Evolutionary conservation across 1,139 yeast species (phyloP).

Genomic region (Tardiomyces depauwii): DNA sequence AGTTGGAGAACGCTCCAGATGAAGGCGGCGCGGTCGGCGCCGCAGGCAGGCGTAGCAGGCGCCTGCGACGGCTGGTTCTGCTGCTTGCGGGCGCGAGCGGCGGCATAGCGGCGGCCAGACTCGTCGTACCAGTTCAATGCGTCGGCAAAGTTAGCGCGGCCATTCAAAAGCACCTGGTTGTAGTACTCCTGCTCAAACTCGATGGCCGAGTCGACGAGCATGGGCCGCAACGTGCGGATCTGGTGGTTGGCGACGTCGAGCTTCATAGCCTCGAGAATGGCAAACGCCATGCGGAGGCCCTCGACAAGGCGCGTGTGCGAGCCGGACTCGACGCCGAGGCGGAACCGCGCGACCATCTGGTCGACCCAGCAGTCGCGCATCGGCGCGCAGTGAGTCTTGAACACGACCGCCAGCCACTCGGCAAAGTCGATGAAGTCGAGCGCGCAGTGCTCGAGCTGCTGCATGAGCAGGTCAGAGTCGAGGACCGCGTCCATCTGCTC

Average conservation of each 20-base stretch:
- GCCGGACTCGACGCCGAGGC: slow-evolving; percentile 44
- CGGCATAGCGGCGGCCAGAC: slow-evolving; percentile 3
- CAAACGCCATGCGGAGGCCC: slow-evolving; percentile 70
- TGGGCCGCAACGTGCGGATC: slow-evolving; percentile 74
- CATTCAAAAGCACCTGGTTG: slow-evolving; percentile 53
- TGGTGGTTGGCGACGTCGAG: slow-evolving; percentile 93
- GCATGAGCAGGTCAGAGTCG: slow-evolving; percentile 67
- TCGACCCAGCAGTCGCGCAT: slow-evolving; percentile 90
- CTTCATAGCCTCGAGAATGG: slow-evolving; percentile 91
- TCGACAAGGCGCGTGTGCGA: slow-evolving; percentile 53
- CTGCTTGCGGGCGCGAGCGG: slow-evolving; percentile 12
- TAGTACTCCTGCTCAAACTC: slow-evolving; percentile 87
- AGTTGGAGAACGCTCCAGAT: slow-evolving; percentile 47
- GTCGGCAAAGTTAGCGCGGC: slow-evolving; percentile 55
- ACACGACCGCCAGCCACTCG: slow-evolving; percentile 58
- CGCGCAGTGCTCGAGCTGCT: slow-evolving; percentile 58
- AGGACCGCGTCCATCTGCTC: slow-evolving; percentile 58
- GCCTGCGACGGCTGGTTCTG: slow-evolving; percentile 1
- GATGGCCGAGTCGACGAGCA: slow-evolving; percentile 78
- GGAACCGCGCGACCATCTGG: slow-evolving; percentile 65
- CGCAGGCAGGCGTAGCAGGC: slow-evolving; percentile 4
- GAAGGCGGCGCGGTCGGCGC: slow-evolving; percentile 20
- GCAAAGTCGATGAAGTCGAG: slow-evolving; percentile 60
- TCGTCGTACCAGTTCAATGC: slow-evolving; percentile 61
- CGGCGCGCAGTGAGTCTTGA: slow-evolving; percentile 86